Base-by-base conservation (phyloP, 371 early-diverging fungal species). In the Haplosporangium sp. region DNA sequence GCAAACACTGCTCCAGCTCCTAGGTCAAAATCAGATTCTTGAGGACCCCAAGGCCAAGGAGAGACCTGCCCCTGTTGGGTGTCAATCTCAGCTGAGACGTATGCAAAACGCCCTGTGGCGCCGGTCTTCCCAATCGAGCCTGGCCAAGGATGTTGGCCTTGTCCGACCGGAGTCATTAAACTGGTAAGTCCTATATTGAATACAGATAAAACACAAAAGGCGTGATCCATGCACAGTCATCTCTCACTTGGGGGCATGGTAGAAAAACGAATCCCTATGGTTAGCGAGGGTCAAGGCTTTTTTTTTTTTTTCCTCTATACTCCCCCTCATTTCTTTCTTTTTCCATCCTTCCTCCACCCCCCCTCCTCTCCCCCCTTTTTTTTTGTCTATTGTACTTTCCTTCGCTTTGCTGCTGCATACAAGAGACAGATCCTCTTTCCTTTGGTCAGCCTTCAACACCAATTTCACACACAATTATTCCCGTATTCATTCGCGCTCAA, bases 71-170 rank as follows among this genome's bases (percentile, higher is more conserved):
- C 72, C 79, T 11, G 72, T 77, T 7, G 79, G 73, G 6, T 72
- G 79, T 18, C 54, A 65, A 23, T 58, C 79, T 5, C 72, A 77
- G 20, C 53, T 77, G 42, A 67, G 51, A 29, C 72, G 79, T n/a
- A 77, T 77, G 79, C 79, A 77, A 42, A 77, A 77, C 41, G 77
- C 77, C 5, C 72, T 77, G 23, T 77, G 77, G 77, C 71, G 77
- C 37, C 67, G 77, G 46, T 77, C 77, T 16, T 66, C 72, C 21
- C 77, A 77, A 56, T 64, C 71, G 0, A 71, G 67, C 42, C 66
- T 77, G 13, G 77, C 77, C 41, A 77, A 71, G 36, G 77, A 77
- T 56, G 77, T 77, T 20, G 71, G 63, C 12, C 67, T 77, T 3
- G 77, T 77, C 23, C 61, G 60, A 14, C 77, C 77, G 41, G 77